A percentile compares a stretch with the other conserved stretches of the same genome.
phyloP scores from a whole-genome alignment of 257 asterid species.

The Euphrasia confusa region DNA sequence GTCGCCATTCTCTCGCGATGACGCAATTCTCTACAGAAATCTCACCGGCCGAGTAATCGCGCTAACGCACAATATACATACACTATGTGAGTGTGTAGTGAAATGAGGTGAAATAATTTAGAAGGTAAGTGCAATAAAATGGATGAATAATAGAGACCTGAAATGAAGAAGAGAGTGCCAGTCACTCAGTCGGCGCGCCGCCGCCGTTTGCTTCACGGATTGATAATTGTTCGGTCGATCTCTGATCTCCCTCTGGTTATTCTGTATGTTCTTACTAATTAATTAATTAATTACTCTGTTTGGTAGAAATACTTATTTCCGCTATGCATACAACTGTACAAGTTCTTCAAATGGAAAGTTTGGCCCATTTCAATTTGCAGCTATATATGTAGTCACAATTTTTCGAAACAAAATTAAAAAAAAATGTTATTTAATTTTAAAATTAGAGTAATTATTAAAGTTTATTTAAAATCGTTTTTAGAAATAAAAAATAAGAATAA shows the following conservation, averaged over 20 bases:
- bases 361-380: too few species aligned
- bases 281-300: neutral
- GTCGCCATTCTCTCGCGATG: too few species aligned
- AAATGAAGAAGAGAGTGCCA: conserved; percentile 20
- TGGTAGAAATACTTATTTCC: neutral
- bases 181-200: conserved; percentile 39
- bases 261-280: conserved; percentile 9
- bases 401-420: too few species aligned
- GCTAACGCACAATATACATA: conserved; percentile 3
- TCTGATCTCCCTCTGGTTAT: conserved; percentile 28
- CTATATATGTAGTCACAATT: too few species aligned
- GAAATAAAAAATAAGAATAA: too few species aligned
- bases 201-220: conserved; percentile 61
- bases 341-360: too few species aligned
- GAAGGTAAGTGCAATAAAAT: conserved; percentile 20
- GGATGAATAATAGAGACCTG: conserved; percentile 43
- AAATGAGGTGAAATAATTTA: conserved; percentile 15
- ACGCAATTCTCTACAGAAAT: conserved; percentile 11
- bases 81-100: neutral
- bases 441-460: too few species aligned
- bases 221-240: conserved; percentile 36
- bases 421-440: too few species aligned
- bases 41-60: conserved; percentile 29
- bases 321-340: too few species aligned
- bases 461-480: too few species aligned